Evolutionary conservation across 257 asterid genomes (phyloP).

Genomic region (Solanum rostratum): DNA sequence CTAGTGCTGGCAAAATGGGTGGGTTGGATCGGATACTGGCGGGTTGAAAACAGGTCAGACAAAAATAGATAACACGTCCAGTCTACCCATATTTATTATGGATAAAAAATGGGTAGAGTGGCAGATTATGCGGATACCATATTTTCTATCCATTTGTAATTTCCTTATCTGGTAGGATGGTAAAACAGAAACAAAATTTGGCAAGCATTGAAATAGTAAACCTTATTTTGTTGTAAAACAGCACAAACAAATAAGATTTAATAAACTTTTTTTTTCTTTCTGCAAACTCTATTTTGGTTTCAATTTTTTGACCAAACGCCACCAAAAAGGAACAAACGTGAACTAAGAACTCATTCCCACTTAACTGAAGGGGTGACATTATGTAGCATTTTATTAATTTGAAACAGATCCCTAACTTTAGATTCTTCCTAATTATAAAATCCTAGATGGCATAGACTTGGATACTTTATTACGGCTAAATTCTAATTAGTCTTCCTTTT

Average conservation of each 20-base stretch:
- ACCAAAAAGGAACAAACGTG: background rate
- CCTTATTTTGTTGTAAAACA: background rate
- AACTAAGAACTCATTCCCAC: background rate
- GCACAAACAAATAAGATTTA: background rate
- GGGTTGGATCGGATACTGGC: background rate
- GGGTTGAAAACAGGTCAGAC: background rate
- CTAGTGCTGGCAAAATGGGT: background rate
- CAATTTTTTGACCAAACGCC: background rate
- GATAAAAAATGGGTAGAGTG: background rate
- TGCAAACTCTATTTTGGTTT: background rate
- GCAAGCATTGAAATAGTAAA: background rate
- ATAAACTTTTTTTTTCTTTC: background rate
- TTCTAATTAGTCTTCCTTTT: background rate
- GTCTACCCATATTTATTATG: background rate
- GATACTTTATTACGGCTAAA: background rate
- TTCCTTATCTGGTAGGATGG: background rate
- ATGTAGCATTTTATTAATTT: background rate
- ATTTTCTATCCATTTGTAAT: background rate
- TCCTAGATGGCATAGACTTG: background rate
- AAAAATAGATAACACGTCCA: background rate
- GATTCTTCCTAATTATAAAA: background rate
- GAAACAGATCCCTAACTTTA: background rate
- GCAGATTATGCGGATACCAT: background rate
- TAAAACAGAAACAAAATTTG: background rate
- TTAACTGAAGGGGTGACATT: background rate